These are phyloP conservation scores for Cymbopogon citratus DNA, from an alignment of 176 grass and related monocot species.

Conservation along the genomic window DNA sequence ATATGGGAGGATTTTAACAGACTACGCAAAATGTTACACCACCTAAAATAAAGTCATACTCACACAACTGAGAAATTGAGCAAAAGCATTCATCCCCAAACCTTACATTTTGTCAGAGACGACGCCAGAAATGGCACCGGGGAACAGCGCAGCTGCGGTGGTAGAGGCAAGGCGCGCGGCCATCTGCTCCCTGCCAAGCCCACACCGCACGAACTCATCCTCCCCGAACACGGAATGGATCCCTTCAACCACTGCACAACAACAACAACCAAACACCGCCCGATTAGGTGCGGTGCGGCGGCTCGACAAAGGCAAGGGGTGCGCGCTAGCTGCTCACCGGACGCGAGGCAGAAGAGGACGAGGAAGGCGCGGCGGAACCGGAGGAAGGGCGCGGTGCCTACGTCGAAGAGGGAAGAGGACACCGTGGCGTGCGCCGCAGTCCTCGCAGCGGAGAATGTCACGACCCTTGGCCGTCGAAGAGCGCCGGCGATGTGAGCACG, in stretches of 20 bases:
- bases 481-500: no score
- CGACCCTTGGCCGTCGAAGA: no score
- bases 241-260: conserved; percentile 55
- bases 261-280: conserved; percentile 5
- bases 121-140: conserved; percentile 63
- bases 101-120: conserved; percentile 76
- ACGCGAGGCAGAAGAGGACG: conserved; percentile 64
- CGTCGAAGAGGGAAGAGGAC: conserved; percentile 44
- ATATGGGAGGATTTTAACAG: background rate
- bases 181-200: conserved; percentile 64
- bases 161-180: conserved; percentile 40
- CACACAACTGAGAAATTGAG: background rate
- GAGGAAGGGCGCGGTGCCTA: conserved; percentile 35
- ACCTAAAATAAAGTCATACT: background rate
- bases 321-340: conserved; percentile 35
- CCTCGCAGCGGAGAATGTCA: background rate
- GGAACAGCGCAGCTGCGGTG: conserved; percentile 33
- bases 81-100: background rate
- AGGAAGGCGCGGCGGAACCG: conserved; percentile 78
- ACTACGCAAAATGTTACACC: background rate
- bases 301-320: background rate
- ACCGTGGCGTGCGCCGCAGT: conserved; percentile 7
- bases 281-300: background rate
- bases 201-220: conserved; percentile 56
- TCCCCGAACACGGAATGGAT: conserved; percentile 74